Base-by-base conservation (phyloP, 306 rosid genomes). In the Pterocarpus macrocarpus region DNA sequence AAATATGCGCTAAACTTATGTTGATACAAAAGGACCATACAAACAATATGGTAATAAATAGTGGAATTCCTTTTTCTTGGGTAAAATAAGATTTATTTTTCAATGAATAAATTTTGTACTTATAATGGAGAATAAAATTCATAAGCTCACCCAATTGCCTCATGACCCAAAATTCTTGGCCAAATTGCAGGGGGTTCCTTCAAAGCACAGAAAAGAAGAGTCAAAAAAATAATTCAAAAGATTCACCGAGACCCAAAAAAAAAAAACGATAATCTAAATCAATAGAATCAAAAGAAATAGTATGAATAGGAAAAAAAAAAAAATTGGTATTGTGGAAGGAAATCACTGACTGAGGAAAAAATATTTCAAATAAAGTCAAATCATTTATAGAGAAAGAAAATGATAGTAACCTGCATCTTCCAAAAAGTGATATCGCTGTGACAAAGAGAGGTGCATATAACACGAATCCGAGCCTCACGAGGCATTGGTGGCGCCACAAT, bases 161-260 rank as follows among this genome's bases (percentile, higher is more conserved):
- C 97, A 55, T 95, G 97, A 62, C 97, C 97, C 8, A 95, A 58
- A 84, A 95, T 95, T 80, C 92, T 88, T n/a, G 95, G 99, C 55
- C 72, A 64, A 71, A 91, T 67, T 70, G 76, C 95, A 55, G 91
- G 95, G 79, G 88, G 86, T 0, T 71, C 97, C 97, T 94, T 76
- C 55, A 71, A 50, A 63, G 47, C n/a, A 56, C 5, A 75, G 8
- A 5, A 9, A 35, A 36, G 1, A 15, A 3, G 15, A 59, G 7
- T 3, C 30, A 2, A 58, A 32, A 61, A 16, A 30, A 8, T 36
- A 1, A 22, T 10, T 59, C 30, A 47, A 8, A 56, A 41, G 8
- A 28, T 17, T 38, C 13, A 65, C 5, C 9, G 8, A 41, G 22
- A 14, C 7, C 16, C 8, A 71, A 34, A 64, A 36, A 47, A 36